Conservation (phyloP, 805 yeast species). For the Ogataea paraovalis region DNA sequence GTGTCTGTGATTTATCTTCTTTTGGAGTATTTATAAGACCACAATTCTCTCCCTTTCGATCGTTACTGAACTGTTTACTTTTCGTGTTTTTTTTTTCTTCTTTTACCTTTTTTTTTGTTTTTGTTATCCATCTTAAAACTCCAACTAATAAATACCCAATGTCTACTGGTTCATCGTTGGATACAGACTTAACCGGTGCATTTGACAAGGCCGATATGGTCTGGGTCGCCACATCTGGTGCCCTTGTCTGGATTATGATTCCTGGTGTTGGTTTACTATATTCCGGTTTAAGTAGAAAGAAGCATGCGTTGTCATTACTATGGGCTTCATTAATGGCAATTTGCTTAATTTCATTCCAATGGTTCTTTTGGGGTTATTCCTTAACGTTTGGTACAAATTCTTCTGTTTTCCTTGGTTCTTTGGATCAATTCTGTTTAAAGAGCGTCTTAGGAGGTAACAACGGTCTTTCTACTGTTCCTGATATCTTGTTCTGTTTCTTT, state of each 20-base stretch:
- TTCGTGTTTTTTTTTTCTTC: constrained; percentile 1
- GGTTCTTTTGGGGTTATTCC: constrained; percentile 99
- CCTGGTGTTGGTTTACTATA: constrained; percentile 94
- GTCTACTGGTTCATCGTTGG: constrained; percentile 39
- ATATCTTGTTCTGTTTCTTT: constrained; percentile 81
- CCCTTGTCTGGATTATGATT: constrained; percentile 90
- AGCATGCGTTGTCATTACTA: constrained; percentile 88
- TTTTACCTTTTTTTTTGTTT: not conserved
- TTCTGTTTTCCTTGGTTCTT: constrained; percentile 72
- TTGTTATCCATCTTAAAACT: not conserved
- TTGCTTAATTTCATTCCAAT: constrained; percentile 81
- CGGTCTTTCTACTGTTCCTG: constrained; percentile 71
- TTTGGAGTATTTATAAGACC: not conserved
- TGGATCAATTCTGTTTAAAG: constrained; percentile 76
- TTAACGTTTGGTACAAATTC: constrained; percentile 58
- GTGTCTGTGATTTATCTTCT: too few species aligned
- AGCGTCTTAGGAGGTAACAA: constrained; percentile 80
- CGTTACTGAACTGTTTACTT: not conserved
- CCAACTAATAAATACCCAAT: not conserved
- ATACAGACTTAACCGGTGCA: constrained; percentile 64
- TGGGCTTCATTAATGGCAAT: constrained; percentile 94
- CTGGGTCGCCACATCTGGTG: constrained; percentile 76
- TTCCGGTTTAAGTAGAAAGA: constrained; percentile 90
- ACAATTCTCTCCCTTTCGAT: not conserved
- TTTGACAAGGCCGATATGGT: constrained; percentile 77